phyloP scores from a whole-genome alignment of 805 yeast genomes.

The Candida tibetensis region DNA sequence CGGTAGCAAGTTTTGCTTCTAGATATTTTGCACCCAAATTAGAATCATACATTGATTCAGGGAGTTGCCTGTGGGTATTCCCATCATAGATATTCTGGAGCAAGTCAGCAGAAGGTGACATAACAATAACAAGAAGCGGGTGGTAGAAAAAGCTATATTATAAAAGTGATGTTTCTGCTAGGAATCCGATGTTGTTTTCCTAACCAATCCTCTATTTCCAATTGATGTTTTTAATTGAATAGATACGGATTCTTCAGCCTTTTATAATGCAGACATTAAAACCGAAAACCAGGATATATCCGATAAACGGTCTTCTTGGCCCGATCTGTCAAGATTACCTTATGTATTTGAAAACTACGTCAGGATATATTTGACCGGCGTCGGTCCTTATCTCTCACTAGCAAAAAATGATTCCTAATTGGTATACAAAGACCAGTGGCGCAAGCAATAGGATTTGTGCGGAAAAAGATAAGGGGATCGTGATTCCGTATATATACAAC shows the following conservation, averaged over 20 bases:
- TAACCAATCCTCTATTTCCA: too few relatives aligned
- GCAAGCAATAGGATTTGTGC: too few relatives aligned
- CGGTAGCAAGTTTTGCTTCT: slow-evolving; percentile 11
- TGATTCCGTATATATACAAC: not conserved
- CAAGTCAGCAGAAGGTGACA: slow-evolving; percentile 17
- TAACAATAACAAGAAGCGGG: too few relatives aligned
- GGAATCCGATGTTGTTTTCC: too few relatives aligned
- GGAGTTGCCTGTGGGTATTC: slow-evolving; percentile 33
- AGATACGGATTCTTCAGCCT: too few relatives aligned
- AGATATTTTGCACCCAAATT: slow-evolving; percentile 31
- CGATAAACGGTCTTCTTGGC: too few relatives aligned
- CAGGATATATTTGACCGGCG: too few relatives aligned
- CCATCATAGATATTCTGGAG: slow-evolving; percentile 34
- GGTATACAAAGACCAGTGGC: slow-evolving; percentile 1
- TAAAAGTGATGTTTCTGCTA: not conserved
- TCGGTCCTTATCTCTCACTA: not conserved
- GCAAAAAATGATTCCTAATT: slow-evolving; percentile 6
- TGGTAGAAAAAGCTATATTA: not conserved
- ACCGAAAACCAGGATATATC: too few relatives aligned
- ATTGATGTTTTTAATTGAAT: too few relatives aligned
- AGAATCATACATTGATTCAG: slow-evolving; percentile 29
- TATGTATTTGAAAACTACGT: too few relatives aligned
- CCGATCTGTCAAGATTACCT: too few relatives aligned
- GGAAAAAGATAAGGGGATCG: not conserved
- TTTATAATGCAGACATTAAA: too few relatives aligned